Evolutionary conservation across 352 stramenopile species (phyloP).

Genomic region (Phytopythium delawarense): DNA sequence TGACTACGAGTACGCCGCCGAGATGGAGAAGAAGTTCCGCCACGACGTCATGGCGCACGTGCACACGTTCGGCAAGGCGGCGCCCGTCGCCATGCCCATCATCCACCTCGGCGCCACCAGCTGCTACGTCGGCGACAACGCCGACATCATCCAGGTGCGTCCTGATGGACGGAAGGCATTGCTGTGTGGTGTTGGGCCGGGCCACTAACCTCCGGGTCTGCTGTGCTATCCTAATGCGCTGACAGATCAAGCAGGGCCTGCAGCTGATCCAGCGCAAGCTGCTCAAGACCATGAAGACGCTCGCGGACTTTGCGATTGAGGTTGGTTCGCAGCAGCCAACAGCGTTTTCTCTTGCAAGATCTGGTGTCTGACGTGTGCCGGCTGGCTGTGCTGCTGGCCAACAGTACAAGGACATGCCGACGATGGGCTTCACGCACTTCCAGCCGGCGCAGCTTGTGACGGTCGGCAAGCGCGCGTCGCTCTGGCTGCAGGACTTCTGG

Average conservation of each 20-base stretch:
- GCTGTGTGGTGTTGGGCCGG: background rate
- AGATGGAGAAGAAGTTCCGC: slow-evolving; percentile 98
- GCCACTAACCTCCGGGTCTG: background rate
- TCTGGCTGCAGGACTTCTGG: slow-evolving; percentile 98
- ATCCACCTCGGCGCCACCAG: slow-evolving; percentile 98
- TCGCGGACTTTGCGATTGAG: slow-evolving; percentile 91
- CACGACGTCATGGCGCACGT: slow-evolving; percentile 99
- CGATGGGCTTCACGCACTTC: slow-evolving; percentile 99
- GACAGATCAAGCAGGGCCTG: slow-evolving; percentile 91
- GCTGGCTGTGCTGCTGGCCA: background rate
- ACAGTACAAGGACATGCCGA: slow-evolving; percentile 96
- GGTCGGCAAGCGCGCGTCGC: slow-evolving; percentile 95
- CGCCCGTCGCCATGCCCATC: slow-evolving; percentile 96
- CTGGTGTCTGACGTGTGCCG: background rate
- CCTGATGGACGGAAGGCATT: too few relatives aligned
- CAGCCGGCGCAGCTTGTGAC: slow-evolving; percentile 98
- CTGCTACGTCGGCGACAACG: slow-evolving; percentile 99
- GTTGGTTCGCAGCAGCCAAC: slow-evolving; percentile 7
- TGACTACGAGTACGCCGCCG: slow-evolving; percentile 95
- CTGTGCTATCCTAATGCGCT: background rate
- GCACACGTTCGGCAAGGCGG: slow-evolving; percentile 96
- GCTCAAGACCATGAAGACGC: slow-evolving; percentile 94
- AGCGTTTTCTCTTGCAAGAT: background rate
- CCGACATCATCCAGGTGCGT: slow-evolving; percentile 94
- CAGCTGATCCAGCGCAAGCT: slow-evolving; percentile 96